Base-by-base conservation (phyloP, 768 basidiomycete species). In the Lentinus tigrinus region DNA sequence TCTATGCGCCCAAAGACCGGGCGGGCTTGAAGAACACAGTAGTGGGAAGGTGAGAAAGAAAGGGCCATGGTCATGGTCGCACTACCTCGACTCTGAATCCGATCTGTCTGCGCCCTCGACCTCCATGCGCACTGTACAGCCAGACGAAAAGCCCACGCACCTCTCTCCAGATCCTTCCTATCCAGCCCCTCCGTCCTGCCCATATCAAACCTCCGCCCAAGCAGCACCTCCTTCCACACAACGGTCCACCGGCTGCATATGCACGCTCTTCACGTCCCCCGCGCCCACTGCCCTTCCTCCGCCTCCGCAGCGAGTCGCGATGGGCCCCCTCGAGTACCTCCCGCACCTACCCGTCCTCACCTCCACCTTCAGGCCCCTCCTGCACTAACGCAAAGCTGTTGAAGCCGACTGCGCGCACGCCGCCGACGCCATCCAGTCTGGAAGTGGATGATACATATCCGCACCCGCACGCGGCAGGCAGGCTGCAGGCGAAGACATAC, bases 151-250 rank as follows among this genome's bases (percentile, higher is more conserved):
- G 5, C 16, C 23, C 7, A 67, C 70, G 39, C 54, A 72, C 70
- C 65, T 48, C 61, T 54, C 53, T 69, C 70, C 51, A 66, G 54
- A 42, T 72, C 70, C 23, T 46, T 44, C 55, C 62, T 46, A 21
- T 70, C 69, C 54, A 61, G 65, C 52, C 66, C 63, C 52, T 69
- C 69, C 42, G 47, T 43, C 21, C 61, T 31, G 27, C 19, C 13
- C 57, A 43, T 43, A 8, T 52, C 49, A 38, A 52, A 57, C 57
- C 57, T 55, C 58, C 63, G 52, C 26, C 71, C 71, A 11, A 72
- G 53, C 39, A 72, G 13, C n/a, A 70, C 69, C 57, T 72, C 71
- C 34, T 56, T 43, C 71, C 71, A 72, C 17, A 64, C 65, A 23
- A 72, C 64, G 37, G 60, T 57, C 37, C 62, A 61, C 37, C 40